phyloP scores from a whole-genome alignment of 768 basidiomycete genomes.

The Piloderma croceum region DNA sequence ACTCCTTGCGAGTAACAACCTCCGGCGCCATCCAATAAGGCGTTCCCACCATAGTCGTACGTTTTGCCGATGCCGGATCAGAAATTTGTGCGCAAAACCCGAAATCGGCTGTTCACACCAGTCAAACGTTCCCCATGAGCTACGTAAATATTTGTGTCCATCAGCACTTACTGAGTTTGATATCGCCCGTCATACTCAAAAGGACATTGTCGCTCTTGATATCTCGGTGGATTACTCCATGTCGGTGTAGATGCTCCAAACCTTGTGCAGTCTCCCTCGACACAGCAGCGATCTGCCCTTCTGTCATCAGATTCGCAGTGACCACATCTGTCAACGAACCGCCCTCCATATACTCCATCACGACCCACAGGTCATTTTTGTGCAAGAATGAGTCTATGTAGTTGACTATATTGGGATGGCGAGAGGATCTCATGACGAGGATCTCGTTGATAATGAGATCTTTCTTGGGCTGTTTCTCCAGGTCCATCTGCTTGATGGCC shows the following conservation, averaged over 20 bases:
- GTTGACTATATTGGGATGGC: slow-evolving; percentile 99
- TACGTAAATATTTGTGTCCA: too few species aligned
- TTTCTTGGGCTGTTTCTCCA: slow-evolving; percentile 99
- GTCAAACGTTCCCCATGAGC: not conserved
- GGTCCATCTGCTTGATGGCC: slow-evolving; percentile 99
- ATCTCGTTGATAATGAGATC: slow-evolving; percentile 99
- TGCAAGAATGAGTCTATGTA: slow-evolving; percentile 98
- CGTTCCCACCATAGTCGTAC: slow-evolving; percentile 97
- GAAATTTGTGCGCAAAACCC: slow-evolving; percentile 99
- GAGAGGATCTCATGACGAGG: slow-evolving; percentile 93
- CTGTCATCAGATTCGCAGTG: slow-evolving; percentile 85
- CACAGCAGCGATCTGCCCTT: slow-evolving; percentile 97
- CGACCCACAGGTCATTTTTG: slow-evolving; percentile 98
- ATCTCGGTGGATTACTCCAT: slow-evolving; percentile 97
- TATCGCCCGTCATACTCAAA: slow-evolving; percentile 87
- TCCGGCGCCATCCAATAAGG: slow-evolving; percentile 99
- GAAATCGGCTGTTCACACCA: slow-evolving; percentile 69
- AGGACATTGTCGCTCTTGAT: slow-evolving; percentile 99
- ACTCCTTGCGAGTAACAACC: slow-evolving; percentile 95
- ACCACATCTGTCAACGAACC: slow-evolving; percentile 92
- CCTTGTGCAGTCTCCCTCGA: slow-evolving; percentile 91
- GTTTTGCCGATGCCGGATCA: slow-evolving; percentile 81
- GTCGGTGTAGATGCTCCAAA: slow-evolving; percentile 88
- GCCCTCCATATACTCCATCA: slow-evolving; percentile 99
- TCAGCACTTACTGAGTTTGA: slow-evolving; percentile 84